These are phyloP conservation scores for Niveomyces coronatus DNA, from an alignment of 2,329 filamentous ascomycete species.

Conservation along the genomic window DNA sequence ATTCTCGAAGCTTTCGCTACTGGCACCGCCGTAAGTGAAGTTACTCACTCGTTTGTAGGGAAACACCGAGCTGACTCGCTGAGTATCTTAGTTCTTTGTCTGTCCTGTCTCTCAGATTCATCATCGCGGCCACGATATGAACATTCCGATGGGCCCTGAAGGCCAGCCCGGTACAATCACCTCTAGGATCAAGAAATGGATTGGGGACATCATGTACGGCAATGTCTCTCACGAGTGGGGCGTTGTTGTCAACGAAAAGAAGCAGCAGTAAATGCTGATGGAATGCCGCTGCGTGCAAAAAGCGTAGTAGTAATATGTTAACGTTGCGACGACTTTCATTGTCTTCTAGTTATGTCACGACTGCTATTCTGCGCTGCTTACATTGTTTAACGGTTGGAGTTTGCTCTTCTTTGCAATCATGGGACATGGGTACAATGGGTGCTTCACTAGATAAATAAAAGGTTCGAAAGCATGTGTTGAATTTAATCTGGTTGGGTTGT, in stretches of 20 bases:
- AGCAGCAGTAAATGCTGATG: constrained; percentile 18
- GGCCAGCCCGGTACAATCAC: constrained; percentile 44
- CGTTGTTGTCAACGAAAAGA: constrained; percentile 53
- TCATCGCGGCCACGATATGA: constrained; percentile 53
- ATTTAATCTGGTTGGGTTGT: neutral
- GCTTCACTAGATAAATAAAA: no score
- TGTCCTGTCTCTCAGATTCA: constrained; percentile 58
- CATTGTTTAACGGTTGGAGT: no score
- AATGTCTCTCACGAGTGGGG: constrained; percentile 59
- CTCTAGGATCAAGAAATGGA: constrained; percentile 53
- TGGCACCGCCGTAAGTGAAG: constrained; percentile 65
- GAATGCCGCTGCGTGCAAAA: no score
- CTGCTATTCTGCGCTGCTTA: no score
- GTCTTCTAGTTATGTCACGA: no score
- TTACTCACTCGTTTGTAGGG: neutral
- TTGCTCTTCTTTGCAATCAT: no score
- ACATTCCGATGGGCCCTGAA: constrained; percentile 48
- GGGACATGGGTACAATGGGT: no score
- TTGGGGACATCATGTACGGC: constrained; percentile 68
- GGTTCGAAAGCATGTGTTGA: no score
- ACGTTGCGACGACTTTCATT: no score
- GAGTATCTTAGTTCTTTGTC: constrained; percentile 51
- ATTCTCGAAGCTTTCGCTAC: constrained; percentile 77
- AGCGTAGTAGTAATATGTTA: no score
- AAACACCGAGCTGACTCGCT: constrained; percentile 9